These are phyloP conservation scores for Vaccinium darrowii DNA, from an alignment of 148 eudicot genomes.

Conservation along the genomic window DNA sequence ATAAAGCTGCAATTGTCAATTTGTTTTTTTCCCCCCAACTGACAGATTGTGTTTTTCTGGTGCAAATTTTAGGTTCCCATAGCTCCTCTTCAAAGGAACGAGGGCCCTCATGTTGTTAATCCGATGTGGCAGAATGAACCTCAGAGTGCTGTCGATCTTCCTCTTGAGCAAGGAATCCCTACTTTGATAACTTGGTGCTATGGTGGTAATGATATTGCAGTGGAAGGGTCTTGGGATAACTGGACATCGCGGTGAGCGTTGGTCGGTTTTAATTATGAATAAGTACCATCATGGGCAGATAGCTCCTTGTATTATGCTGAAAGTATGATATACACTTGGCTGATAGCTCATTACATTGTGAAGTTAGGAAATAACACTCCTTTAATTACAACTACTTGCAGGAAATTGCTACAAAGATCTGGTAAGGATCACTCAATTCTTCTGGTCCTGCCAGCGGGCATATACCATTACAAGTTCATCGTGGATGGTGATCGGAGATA, in stretches of 20 bases:
- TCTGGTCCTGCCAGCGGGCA: constrained; percentile 78
- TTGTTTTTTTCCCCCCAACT: background rate
- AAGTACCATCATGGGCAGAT: background rate
- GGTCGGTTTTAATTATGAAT: background rate
- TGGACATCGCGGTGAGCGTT: constrained; percentile 65
- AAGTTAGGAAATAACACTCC: background rate
- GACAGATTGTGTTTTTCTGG: background rate
- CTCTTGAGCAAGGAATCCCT: constrained; percentile 68
- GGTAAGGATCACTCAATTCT: constrained; percentile 78
- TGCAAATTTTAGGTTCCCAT: constrained; percentile 57
- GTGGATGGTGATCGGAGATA: constrained; percentile 74
- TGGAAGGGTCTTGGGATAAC: constrained; percentile 95
- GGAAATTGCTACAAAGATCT: constrained; percentile 63
- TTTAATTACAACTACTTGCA: constrained; percentile 24
- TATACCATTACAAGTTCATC: constrained; percentile 71
- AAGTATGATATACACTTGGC: background rate
- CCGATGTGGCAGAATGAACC: constrained; percentile 42
- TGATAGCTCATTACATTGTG: background rate
- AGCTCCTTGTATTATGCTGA: background rate
- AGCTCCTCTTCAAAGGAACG: constrained; percentile 53
- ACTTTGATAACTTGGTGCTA: constrained; percentile 76
- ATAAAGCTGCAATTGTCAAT: background rate
- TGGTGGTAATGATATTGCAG: constrained; percentile 75
- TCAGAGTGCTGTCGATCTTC: constrained; percentile 36
- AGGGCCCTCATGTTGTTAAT: constrained; percentile 37